These are phyloP conservation scores for Alternaria triticina DNA, from an alignment of 2,329 filamentous ascomycete species.

Conservation along the genomic window DNA sequence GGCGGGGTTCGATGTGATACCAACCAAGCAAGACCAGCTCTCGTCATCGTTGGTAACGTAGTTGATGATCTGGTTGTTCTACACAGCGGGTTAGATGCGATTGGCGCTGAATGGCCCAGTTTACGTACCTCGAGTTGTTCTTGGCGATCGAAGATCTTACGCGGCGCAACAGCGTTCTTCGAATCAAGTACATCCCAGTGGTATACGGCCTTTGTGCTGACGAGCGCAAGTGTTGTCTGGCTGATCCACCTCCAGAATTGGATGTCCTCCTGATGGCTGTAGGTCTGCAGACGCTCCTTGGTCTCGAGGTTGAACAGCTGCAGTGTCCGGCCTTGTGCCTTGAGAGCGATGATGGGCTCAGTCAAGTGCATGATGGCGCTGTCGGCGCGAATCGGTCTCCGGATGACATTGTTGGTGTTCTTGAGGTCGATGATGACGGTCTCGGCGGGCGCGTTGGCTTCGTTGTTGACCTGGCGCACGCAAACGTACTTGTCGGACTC, in stretches of 20 bases:
- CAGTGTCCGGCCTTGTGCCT: constrained; percentile 90
- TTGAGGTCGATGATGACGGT: constrained; percentile 98
- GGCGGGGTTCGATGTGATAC: constrained; percentile 91
- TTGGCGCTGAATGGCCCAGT: constrained; percentile 8
- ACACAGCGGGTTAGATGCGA: constrained; percentile 14
- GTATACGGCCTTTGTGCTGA: constrained; percentile 89
- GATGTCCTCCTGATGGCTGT: constrained; percentile 95
- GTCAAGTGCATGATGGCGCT: constrained; percentile 99
- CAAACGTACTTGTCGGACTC: constrained; percentile 98
- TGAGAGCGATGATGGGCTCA: constrained; percentile 93
- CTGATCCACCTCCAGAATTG: constrained; percentile 99
- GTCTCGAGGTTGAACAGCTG: constrained; percentile 96
- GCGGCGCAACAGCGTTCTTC: constrained; percentile 72
- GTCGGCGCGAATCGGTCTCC: constrained; percentile 96
- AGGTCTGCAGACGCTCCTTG: constrained; percentile 96
- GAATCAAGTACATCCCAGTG: constrained; percentile 98
- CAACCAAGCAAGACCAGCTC: constrained; percentile 98
- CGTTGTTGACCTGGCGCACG: constrained; percentile 86
- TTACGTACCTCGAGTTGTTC: constrained; percentile 79
- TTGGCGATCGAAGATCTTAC: constrained; percentile 95
- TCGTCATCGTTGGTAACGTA: constrained; percentile 95
- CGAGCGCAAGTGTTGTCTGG: constrained; percentile 83
- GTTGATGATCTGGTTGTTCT: constrained; percentile 99
- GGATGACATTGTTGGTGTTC: constrained; percentile 94
- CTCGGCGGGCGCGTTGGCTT: constrained; percentile 82